Conservation (phyloP, 139 green algal species). For the Picochlorum sp. region DNA sequence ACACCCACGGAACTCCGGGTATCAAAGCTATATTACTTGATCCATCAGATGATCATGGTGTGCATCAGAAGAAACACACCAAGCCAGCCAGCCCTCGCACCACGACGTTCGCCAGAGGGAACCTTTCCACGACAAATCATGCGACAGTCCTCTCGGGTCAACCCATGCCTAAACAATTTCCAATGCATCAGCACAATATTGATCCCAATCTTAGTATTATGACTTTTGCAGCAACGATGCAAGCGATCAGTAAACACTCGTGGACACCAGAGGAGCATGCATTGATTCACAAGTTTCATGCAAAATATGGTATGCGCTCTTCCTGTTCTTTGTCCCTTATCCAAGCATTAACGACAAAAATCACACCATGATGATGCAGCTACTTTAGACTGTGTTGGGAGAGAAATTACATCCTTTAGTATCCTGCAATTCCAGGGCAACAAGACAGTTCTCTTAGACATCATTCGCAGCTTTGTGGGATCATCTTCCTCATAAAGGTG, state of each 20-base stretch:
- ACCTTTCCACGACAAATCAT: no score
- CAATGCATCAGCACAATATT: no score
- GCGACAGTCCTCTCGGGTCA: no score
- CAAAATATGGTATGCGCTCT: not conserved
- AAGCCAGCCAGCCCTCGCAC: no score
- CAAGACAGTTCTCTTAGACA: slow-evolving; percentile 12
- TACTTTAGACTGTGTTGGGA: slow-evolving; percentile 13
- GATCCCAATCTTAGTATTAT: not conserved
- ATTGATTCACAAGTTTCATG: slow-evolving; percentile 7
- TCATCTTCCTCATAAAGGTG: no score
- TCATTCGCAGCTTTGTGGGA: not conserved
- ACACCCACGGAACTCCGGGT: slow-evolving; percentile 21
- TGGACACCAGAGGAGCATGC: slow-evolving; percentile 9
- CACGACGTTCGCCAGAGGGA: no score
- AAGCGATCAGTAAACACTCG: slow-evolving; percentile 3
- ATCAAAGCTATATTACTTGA: slow-evolving; percentile 20
- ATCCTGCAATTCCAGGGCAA: slow-evolving; percentile 7
- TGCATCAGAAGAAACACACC: not conserved
- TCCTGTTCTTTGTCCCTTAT: no score
- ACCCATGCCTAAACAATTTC: no score
- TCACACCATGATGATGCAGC: not conserved
- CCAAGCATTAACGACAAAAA: not conserved
- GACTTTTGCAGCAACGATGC: slow-evolving; percentile 8
- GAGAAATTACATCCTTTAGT: slow-evolving; percentile 14
- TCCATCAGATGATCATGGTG: not conserved